Conservation (phyloP, 2,329 filamentous ascomycete genomes). For the Pseudogymnoascus sp. region DNA sequence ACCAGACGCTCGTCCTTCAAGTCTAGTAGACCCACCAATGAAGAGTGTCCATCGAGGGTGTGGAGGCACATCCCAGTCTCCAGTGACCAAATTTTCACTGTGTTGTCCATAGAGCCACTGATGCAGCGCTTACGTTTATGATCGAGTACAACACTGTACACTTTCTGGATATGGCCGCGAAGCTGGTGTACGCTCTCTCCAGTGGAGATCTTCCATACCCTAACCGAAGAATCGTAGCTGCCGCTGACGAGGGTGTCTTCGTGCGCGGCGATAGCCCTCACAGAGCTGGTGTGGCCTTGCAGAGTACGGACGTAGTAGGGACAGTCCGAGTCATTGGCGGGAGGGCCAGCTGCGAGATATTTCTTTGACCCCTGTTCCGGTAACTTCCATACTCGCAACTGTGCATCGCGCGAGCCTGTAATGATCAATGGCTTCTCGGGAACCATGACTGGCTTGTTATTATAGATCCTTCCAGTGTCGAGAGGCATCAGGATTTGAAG, state of each 20-base stretch:
- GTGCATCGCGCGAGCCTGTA: slow-evolving; percentile 91
- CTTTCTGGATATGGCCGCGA: slow-evolving; percentile 81
- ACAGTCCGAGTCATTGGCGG: slow-evolving; percentile 69
- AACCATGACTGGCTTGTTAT: slow-evolving; percentile 76
- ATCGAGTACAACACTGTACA: slow-evolving; percentile 94
- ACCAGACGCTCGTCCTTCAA: slow-evolving; percentile 84
- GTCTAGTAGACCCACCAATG: slow-evolving; percentile 86
- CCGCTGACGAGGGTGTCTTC: slow-evolving; percentile 95
- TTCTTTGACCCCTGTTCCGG: slow-evolving; percentile 69
- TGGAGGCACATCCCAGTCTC: slow-evolving; percentile 76
- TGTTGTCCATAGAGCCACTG: slow-evolving; percentile 95
- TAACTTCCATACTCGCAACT: slow-evolving; percentile 87
- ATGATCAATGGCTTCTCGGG: slow-evolving; percentile 94
- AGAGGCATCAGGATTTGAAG: slow-evolving; percentile 88
- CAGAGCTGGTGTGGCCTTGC: slow-evolving; percentile 81
- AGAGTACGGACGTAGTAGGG: slow-evolving; percentile 90
- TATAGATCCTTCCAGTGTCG: slow-evolving; percentile 60
- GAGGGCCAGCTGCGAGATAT: slow-evolving; percentile 71
- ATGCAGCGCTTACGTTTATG: slow-evolving; percentile 90
- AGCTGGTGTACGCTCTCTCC: slow-evolving; percentile 80
- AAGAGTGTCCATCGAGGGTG: slow-evolving; percentile 85
- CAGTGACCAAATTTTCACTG: slow-evolving; percentile 96
- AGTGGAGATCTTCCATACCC: slow-evolving; percentile 96
- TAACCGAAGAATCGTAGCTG: slow-evolving; percentile 90
- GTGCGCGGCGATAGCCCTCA: slow-evolving; percentile 89